Percentiles rank a stretch among this genome's conserved stretches.
Conservation (phyloP, 257 asterid species). For the Buddleja alternifolia region DNA sequence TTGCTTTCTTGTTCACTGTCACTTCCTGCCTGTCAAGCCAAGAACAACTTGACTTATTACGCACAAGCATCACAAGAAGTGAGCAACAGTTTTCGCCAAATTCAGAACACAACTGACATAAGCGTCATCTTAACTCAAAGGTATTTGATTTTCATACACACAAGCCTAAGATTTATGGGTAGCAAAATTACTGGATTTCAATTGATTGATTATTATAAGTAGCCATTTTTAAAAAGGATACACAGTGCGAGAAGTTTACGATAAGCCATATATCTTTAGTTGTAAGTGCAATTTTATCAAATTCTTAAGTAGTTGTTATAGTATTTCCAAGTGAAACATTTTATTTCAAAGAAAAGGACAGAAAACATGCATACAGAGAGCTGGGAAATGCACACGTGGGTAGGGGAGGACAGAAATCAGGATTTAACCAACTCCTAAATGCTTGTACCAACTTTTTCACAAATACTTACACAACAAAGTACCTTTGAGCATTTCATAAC, state of each 20-base stretch:
- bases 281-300: background rate
- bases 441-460: slow-evolving; percentile 11
- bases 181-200: slow-evolving; percentile 2
- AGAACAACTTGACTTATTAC: slow-evolving; percentile 32
- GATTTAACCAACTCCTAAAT: slow-evolving; percentile 12
- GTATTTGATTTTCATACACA: slow-evolving; percentile 10
- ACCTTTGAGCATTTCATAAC: slow-evolving; percentile 14
- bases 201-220: background rate
- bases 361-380: slow-evolving; percentile 21
- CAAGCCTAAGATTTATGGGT: slow-evolving; percentile 18
- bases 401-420: slow-evolving; percentile 1
- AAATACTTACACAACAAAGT: slow-evolving; percentile 6
- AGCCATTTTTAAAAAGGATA: background rate
- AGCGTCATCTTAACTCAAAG: slow-evolving; percentile 26
- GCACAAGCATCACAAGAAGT: slow-evolving; percentile 38
- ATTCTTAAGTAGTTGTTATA: slow-evolving; percentile 1
- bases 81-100: slow-evolving; percentile 12
- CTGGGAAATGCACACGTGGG: background rate
- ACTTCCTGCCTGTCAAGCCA: slow-evolving; percentile 72
- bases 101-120: slow-evolving; percentile 14
- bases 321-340: slow-evolving; percentile 21
- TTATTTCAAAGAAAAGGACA: slow-evolving; percentile 6
- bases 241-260: background rate
- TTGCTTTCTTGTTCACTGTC: slow-evolving; percentile 89
- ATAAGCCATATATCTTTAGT: slow-evolving; percentile 5